Conservation (phyloP, 2,329 filamentous ascomycete species). For the Fragosphaeria purpurea region DNA sequence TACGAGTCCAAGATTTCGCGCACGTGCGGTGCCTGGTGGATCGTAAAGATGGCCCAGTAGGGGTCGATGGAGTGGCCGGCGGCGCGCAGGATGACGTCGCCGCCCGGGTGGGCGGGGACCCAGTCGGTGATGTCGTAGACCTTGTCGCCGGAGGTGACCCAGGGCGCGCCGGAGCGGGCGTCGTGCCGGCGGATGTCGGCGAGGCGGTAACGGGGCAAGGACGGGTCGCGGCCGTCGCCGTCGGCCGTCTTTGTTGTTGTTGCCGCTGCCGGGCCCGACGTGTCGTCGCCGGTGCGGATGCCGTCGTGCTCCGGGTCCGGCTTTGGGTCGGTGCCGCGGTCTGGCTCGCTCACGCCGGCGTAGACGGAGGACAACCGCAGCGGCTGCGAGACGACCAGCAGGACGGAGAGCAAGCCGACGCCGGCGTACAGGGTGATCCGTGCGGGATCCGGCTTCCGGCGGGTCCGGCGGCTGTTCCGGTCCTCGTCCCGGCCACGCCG, state of each 20-base stretch:
- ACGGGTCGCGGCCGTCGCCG: constrained; percentile 13
- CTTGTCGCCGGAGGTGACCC: constrained; percentile 54
- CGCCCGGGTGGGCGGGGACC: constrained; percentile 55
- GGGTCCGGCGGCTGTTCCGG: background rate
- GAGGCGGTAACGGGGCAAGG: constrained; percentile 14
- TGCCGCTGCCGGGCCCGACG: background rate
- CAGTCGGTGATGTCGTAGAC: constrained; percentile 65
- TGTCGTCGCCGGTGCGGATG: too few species aligned
- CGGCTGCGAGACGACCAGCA: constrained; percentile 7
- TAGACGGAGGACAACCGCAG: background rate
- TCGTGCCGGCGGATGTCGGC: constrained; percentile 15
- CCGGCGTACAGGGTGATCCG: constrained; percentile 7
- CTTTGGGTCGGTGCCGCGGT: background rate
- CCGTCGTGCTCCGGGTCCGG: background rate
- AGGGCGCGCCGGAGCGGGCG: constrained; percentile 29
- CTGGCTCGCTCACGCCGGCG: too few species aligned
- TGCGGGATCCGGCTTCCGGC: background rate
- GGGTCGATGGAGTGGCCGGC: constrained; percentile 55
- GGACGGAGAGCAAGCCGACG: constrained; percentile 5
- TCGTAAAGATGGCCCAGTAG: constrained; percentile 62
- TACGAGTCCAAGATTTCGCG: constrained; percentile 56
- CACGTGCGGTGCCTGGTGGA: constrained; percentile 56
- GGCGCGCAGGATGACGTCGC: constrained; percentile 56
- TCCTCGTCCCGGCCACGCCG: too few species aligned
- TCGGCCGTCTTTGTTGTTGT: too few species aligned